phyloP scores from a whole-genome alignment of 768 basidiomycete species.

The Zangia roseola region DNA sequence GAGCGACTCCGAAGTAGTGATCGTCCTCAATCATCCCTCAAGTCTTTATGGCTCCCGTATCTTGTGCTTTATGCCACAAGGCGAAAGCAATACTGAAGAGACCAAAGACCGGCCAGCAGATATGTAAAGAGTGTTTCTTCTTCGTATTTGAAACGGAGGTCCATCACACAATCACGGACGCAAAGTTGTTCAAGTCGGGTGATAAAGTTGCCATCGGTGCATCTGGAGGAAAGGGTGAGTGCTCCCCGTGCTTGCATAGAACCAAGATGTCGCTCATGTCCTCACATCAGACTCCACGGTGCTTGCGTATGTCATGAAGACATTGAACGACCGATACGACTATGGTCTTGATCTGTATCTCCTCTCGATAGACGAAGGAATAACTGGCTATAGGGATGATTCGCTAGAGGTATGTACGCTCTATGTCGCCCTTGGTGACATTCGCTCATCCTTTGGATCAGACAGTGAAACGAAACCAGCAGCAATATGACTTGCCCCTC shows the following conservation, averaged over 20 bases:
- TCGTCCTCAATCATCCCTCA: background rate
- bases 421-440: slow-evolving; percentile 4
- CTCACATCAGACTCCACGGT: slow-evolving; percentile 84
- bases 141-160: slow-evolving; percentile 98
- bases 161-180: slow-evolving; percentile 89
- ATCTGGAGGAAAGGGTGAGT: slow-evolving; percentile 92
- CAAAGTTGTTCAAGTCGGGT: slow-evolving; percentile 80
- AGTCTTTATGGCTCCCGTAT: slow-evolving; percentile 68
- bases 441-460: slow-evolving; percentile 31
- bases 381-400: slow-evolving; percentile 97
- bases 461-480: slow-evolving; percentile 97
- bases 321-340: slow-evolving; percentile 88
- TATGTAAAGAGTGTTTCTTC: slow-evolving; percentile 96
- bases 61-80: slow-evolving; percentile 73
- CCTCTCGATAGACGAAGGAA: slow-evolving; percentile 97
- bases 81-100: slow-evolving; percentile 86
- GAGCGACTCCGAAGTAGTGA: too few species aligned
- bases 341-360: slow-evolving; percentile 91
- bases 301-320: slow-evolving; percentile 94
- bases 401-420: slow-evolving; percentile 75
- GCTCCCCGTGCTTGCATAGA: background rate
- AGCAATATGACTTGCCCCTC: slow-evolving; percentile 92
- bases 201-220: slow-evolving; percentile 97
- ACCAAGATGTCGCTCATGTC: slow-evolving; percentile 1
- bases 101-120: slow-evolving; percentile 96